phyloP scores from a whole-genome alignment of 169 alveolate species.

The Plasmodium fragile region DNA sequence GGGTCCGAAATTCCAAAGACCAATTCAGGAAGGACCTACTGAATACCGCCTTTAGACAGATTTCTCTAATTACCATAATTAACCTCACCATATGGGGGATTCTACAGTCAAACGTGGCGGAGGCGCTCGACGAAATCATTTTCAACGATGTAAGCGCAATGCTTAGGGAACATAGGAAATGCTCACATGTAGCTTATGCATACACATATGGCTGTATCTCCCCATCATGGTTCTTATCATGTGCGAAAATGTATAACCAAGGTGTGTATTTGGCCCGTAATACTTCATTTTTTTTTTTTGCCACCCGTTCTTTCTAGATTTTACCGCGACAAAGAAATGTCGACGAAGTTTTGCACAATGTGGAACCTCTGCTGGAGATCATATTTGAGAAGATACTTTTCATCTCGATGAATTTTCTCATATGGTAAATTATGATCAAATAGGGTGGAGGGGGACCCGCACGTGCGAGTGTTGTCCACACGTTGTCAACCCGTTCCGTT shows the following conservation, averaged over 20 bases:
- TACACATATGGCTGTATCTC: neutral
- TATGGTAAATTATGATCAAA: constrained; percentile 76
- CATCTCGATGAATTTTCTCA: constrained; percentile 82
- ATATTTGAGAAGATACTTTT: constrained; percentile 86
- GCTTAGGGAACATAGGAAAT: neutral
- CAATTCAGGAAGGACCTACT: constrained; percentile 84
- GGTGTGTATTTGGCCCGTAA: neutral
- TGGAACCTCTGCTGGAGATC: constrained; percentile 80
- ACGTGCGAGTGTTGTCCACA: constrained; percentile 5
- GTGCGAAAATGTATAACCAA: neutral
- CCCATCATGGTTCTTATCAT: neutral
- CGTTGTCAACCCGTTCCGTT: neutral
- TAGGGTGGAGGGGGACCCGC: neutral
- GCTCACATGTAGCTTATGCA: neutral
- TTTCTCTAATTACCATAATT: constrained; percentile 87
- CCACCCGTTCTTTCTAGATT: constrained; percentile 20
- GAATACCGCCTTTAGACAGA: constrained; percentile 87
- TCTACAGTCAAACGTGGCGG: constrained; percentile 88
- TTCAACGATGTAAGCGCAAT: constrained; percentile 78
- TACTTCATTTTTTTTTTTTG: neutral
- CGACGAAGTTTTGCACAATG: constrained; percentile 76
- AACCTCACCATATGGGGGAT: constrained; percentile 86
- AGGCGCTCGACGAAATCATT: constrained; percentile 81
- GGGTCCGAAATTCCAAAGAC: constrained; percentile 83
- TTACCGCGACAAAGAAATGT: constrained; percentile 73